Evolutionary conservation across 208 protist genomes (phyloP).

Genomic region (Wallacemonas sp.): DNA sequence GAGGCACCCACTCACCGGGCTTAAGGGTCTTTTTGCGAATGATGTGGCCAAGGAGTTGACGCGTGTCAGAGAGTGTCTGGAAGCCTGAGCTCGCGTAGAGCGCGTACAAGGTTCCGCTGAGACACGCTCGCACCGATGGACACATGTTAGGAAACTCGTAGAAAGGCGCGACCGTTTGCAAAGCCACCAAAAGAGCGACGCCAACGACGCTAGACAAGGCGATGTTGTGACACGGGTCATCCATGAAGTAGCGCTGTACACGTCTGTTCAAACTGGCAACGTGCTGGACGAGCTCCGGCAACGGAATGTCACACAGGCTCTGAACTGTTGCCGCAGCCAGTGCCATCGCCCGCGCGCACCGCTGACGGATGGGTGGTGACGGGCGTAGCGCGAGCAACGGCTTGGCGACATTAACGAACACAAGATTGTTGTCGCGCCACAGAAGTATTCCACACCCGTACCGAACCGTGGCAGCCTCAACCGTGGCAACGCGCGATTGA

Average conservation of each 20-base stretch:
- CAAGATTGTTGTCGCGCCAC: slow-evolving; percentile 15
- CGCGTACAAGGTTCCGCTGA: slow-evolving; percentile 2
- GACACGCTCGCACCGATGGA: slow-evolving; percentile 2
- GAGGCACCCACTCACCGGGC: neutral
- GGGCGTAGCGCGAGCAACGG: slow-evolving; percentile 23
- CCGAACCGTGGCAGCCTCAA: neutral
- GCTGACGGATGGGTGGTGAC: slow-evolving; percentile 20
- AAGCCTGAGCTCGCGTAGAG: neutral
- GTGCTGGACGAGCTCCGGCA: slow-evolving; percentile 2
- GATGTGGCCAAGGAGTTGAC: neutral
- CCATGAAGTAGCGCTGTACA: slow-evolving; percentile 1
- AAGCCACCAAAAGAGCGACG: neutral
- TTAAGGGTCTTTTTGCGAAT: slow-evolving; percentile 8
- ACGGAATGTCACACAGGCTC: neutral
- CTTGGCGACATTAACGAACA: neutral
- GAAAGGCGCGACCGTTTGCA: neutral
- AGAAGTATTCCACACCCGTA: slow-evolving; percentile 1
- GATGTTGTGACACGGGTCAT: neutral
- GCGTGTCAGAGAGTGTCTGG: neutral
- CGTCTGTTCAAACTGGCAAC: neutral
- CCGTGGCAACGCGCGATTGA: neutral
- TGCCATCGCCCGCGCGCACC: neutral
- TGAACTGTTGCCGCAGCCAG: neutral
- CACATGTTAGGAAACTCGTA: slow-evolving; percentile 7
- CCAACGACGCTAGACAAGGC: neutral